Conservation (phyloP, 805 yeast species). For the Crinitomyces ghanaensis region DNA sequence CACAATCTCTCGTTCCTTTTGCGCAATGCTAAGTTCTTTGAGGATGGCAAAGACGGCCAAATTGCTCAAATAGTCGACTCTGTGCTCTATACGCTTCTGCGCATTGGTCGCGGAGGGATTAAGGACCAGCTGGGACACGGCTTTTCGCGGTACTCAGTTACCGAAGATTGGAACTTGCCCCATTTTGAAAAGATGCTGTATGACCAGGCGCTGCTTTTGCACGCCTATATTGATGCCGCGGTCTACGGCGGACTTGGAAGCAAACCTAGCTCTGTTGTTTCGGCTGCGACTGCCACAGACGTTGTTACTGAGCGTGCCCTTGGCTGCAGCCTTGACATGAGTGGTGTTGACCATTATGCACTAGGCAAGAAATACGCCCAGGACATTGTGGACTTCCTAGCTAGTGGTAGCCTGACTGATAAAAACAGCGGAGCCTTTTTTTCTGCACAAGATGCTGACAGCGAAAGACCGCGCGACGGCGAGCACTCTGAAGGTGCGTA, state of each 20-base stretch:
- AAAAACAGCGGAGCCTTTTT: constrained; percentile 21
- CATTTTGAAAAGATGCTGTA: constrained; percentile 30
- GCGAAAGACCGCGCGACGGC: constrained; percentile 15
- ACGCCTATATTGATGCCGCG: constrained; percentile 23
- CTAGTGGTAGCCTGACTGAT: constrained; percentile 16
- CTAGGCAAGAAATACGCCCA: constrained; percentile 14
- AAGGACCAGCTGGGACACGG: constrained; percentile 30
- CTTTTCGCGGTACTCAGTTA: constrained; percentile 27
- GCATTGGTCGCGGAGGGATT: constrained; percentile 27
- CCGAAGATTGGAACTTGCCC: constrained; percentile 31
- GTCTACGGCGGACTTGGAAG: constrained; percentile 14
- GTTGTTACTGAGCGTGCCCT: too few species aligned
- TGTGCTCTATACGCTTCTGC: constrained; percentile 20
- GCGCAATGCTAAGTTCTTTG: constrained; percentile 9
- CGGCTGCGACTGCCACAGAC: too few species aligned
- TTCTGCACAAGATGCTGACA: constrained; percentile 28
- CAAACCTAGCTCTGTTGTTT: too few species aligned
- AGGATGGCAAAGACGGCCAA: constrained; percentile 10
- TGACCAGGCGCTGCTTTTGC: constrained; percentile 27
- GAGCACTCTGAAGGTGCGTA: constrained; percentile 24
- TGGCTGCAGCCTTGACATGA: too few species aligned
- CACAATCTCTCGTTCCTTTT: constrained; percentile 20
- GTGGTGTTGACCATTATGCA: too few species aligned
- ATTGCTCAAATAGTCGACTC: constrained; percentile 3
- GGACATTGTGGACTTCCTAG: constrained; percentile 19